Evolutionary conservation across 2,329 filamentous ascomycete genomes (phyloP).

Genomic region (Colletotrichum sp.): DNA sequence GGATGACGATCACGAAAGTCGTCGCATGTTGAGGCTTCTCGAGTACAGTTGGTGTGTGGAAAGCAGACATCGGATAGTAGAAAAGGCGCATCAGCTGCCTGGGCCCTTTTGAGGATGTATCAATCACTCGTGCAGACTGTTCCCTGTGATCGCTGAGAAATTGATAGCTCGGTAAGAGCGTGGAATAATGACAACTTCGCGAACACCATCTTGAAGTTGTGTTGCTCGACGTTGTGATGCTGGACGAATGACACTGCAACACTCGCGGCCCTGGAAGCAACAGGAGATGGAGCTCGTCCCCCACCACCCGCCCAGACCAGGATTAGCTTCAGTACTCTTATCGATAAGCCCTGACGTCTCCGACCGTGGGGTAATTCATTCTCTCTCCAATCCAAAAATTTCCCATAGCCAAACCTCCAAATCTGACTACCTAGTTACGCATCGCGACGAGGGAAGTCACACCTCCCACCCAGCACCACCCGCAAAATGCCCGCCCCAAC

Average conservation of each 20-base stretch:
- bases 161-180: neutral
- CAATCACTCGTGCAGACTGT: neutral
- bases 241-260: neutral
- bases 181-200: neutral
- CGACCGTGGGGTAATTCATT: constrained; percentile 6
- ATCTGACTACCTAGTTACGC: neutral
- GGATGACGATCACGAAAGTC: neutral
- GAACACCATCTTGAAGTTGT: neutral
- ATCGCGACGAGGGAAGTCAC: neutral
- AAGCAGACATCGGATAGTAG: neutral
- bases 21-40: neutral
- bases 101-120: neutral
- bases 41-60: neutral
- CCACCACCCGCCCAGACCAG: neutral
- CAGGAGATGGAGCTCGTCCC: neutral
- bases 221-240: neutral
- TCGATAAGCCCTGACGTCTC: constrained; percentile 12
- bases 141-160: neutral
- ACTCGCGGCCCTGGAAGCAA: fast-evolving
- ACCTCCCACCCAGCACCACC: neutral
- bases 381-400: constrained; percentile 16
- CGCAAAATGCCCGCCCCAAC: constrained; percentile 11
- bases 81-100: neutral
- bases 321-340: neutral
- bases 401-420: neutral